A percentile compares a stretch with the other conserved stretches of the same genome.
phyloP scores from a whole-genome alignment of 352 stramenopile genomes.

The Pythium brachiatum region DNA sequence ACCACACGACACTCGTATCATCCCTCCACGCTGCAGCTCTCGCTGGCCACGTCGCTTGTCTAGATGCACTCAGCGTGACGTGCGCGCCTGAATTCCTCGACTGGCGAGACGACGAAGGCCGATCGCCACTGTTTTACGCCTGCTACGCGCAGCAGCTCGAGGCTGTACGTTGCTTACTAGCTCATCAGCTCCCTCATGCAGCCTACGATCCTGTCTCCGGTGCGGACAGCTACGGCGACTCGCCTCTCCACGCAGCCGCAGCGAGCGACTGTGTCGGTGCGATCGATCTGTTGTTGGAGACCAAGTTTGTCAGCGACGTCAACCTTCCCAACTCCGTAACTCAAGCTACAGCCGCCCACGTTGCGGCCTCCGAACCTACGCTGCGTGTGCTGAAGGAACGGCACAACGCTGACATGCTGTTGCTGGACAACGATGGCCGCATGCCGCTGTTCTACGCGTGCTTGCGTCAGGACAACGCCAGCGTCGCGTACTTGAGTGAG shows the following conservation, averaged over 20 bases:
- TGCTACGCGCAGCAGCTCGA: slow-evolving; percentile 58
- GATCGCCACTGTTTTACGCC: slow-evolving; percentile 70
- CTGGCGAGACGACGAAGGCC: slow-evolving; percentile 59
- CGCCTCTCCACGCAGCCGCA: slow-evolving; percentile 55
- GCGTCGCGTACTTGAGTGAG: slow-evolving; percentile 48
- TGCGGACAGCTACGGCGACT: slow-evolving; percentile 53
- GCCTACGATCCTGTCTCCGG: slow-evolving; percentile 15
- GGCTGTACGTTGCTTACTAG: slow-evolving; percentile 44
- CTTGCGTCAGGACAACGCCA: slow-evolving; percentile 43
- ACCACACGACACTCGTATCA: slow-evolving; percentile 49
- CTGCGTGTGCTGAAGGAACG: slow-evolving; percentile 39
- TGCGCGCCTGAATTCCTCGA: slow-evolving; percentile 34
- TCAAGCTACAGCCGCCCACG: slow-evolving; percentile 38
- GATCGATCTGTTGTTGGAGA: slow-evolving; percentile 40
- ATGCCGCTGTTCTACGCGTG: slow-evolving; percentile 67
- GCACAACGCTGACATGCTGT: slow-evolving; percentile 49
- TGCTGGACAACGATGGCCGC: slow-evolving; percentile 47
- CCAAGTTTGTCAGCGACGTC: slow-evolving; percentile 32
- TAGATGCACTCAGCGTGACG: slow-evolving; percentile 33
- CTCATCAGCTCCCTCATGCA: not conserved
- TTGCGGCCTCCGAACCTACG: slow-evolving; percentile 36
- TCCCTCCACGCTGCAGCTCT: slow-evolving; percentile 57
- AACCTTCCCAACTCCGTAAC: slow-evolving; percentile 40
- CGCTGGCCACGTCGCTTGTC: slow-evolving; percentile 48
- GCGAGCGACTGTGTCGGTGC: slow-evolving; percentile 33